These are phyloP conservation scores for Sphagnum magellanicum DNA, from an alignment of 228 moss, liverwort and hornwort genomes.

Conservation along the genomic window DNA sequence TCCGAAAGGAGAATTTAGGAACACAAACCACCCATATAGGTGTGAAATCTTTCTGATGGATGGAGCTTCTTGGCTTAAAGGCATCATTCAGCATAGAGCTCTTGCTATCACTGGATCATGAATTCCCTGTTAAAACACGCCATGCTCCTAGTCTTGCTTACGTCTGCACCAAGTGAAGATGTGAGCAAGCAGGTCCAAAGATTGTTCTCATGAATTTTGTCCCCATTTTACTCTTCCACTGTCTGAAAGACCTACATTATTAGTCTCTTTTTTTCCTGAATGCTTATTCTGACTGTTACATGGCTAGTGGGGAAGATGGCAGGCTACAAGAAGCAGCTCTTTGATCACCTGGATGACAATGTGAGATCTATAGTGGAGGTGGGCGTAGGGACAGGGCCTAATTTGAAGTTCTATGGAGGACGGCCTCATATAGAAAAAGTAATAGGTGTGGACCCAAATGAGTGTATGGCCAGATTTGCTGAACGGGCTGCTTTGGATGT, in stretches of 20 bases:
- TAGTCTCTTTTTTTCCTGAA: neutral
- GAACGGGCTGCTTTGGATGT: constrained; percentile 47
- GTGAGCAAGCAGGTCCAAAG: neutral
- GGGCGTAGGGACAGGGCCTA: constrained; percentile 86
- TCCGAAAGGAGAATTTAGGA: too few relatives aligned
- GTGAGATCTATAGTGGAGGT: constrained; percentile 62
- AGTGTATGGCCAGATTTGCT: constrained; percentile 77
- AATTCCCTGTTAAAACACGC: too few relatives aligned
- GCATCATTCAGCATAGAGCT: too few relatives aligned
- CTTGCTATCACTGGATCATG: too few relatives aligned
- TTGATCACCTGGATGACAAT: constrained; percentile 40
- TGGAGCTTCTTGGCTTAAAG: too few relatives aligned
- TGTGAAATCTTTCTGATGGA: too few relatives aligned
- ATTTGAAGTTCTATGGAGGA: constrained; percentile 66
- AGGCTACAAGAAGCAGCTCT: constrained; percentile 71
- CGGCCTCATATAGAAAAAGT: constrained; percentile 43
- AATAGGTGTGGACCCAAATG: constrained; percentile 83
- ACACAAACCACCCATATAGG: too few relatives aligned
- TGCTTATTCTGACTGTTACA: constrained; percentile 2
- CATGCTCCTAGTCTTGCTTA: too few relatives aligned
- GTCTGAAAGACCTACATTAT: neutral
- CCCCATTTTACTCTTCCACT: neutral
- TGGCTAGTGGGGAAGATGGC: constrained; percentile 43
- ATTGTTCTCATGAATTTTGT: neutral
- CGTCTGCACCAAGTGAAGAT: too few relatives aligned